Percentiles rank a stretch among this genome's conserved stretches.
Evolutionary conservation across 345 rosid genomes (phyloP).

Genomic region (Draba incana): DNA sequence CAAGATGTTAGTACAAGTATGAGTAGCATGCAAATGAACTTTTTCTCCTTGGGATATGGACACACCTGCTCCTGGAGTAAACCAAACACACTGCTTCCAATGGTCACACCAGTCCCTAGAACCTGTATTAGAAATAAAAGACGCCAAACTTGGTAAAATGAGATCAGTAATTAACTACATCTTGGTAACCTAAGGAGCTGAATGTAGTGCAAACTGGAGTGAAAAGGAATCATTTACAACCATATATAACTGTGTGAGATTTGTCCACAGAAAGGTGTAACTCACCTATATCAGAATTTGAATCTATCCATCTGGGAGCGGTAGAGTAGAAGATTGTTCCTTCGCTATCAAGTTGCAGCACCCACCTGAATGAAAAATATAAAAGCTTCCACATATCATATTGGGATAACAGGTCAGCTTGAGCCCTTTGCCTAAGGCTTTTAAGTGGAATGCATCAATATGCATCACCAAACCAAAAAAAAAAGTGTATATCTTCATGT

Average conservation of each 20-base stretch:
- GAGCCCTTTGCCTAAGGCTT: conserved; percentile 1
- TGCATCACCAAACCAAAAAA: not conserved
- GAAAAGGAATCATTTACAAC: conserved; percentile 18
- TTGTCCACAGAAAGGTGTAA: conserved; percentile 18
- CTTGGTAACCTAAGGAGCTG: conserved; percentile 4
- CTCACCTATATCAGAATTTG: conserved; percentile 53
- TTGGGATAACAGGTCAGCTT: not conserved
- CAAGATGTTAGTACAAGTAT: conserved; percentile 60
- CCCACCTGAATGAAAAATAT: conserved; percentile 65
- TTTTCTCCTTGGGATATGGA: conserved; percentile 59
- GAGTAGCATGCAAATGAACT: conserved; percentile 63
- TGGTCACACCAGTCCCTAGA: conserved; percentile 86
- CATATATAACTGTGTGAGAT: conserved; percentile 11
- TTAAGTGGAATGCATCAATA: not conserved
- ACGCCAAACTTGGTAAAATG: conserved; percentile 9
- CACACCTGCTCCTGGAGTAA: conserved; percentile 61
- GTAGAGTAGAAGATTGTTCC: conserved; percentile 87
- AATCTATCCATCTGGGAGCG: conserved; percentile 83
- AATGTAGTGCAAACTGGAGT: not conserved
- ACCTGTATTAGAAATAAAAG: conserved; percentile 45
- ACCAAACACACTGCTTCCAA: conserved; percentile 99
- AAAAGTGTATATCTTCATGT: not conserved
- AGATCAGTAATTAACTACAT: conserved; percentile 8
- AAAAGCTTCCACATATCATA: conserved; percentile 25
- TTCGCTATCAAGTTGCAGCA: conserved; percentile 84